Base-by-base conservation (phyloP, 2,329 filamentous ascomycete genomes). In the Fusarium transvaalense region DNA sequence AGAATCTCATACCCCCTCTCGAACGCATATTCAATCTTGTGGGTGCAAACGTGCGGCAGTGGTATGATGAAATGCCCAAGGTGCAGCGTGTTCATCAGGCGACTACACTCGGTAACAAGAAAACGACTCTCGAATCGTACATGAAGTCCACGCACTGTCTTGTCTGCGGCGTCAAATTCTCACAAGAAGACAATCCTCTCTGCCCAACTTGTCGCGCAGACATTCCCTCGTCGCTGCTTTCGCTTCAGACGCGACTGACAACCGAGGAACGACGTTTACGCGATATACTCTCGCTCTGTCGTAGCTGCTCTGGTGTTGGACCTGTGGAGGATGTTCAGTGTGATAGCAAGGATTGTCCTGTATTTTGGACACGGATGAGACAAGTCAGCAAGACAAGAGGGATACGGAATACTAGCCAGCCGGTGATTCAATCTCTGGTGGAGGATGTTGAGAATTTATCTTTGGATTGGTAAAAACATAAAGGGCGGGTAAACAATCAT, bases 21-120 rank as follows among this genome's bases (percentile, higher is more conserved):
- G 95, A 98, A 78, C 90, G 96, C 29, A 97, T 99, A 69, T 97
- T 99, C 82, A 97, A 96, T 75, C 89, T 99, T 4, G 92, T 98
- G 4, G 96, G 96, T 9, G 96, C 94, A 32, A 97, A 96, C 76
- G 92, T 98, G 1, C 84, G 92, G 19, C 86, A 88, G 61, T 99
- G 96, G 96, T 98, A 94, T 75, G 93, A 97, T 67, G 94, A 97
- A 79, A 97, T 98, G 93, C 95, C 95, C 45, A 97, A 97, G 77
- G 85, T 96, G 21, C 92, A 94, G 75, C 89, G 91, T 10, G 88
- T 95, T 45, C 86, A 76, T 51, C 65, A 77, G 56, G 41, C 77
- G 71, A 62, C 75, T 46, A 75, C 76, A 19, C 66, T 57, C 4
- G 75, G 72, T 71, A 71, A 64, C 73, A 80, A 80, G 72, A 90